phyloP scores from a whole-genome alignment of 768 basidiomycete species.

The Leccinum variicolor region DNA sequence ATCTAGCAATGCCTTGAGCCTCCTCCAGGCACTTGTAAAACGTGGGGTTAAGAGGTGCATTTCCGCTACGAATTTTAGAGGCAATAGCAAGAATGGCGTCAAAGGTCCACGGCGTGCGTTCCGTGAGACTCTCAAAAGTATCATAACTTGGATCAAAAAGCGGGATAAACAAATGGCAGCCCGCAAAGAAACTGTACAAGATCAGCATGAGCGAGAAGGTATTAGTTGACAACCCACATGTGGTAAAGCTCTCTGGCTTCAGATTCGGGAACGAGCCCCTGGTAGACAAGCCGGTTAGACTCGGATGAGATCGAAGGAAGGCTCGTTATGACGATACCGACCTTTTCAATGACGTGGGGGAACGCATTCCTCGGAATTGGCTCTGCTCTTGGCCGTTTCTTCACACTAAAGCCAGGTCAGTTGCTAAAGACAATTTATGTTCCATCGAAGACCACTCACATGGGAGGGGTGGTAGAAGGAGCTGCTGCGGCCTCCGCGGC shows the following conservation, averaged over 20 bases:
- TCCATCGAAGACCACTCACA: slow-evolving; percentile 36
- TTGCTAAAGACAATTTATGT: not conserved
- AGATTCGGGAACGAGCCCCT: slow-evolving; percentile 81
- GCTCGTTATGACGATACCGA: slow-evolving; percentile 14
- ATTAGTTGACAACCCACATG: slow-evolving; percentile 53
- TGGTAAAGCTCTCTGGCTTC: slow-evolving; percentile 92
- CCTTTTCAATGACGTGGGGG: slow-evolving; percentile 89
- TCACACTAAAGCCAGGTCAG: slow-evolving; percentile 38
- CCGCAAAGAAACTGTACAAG: slow-evolving; percentile 79
- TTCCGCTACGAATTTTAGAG: slow-evolving; percentile 87
- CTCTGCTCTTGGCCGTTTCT: slow-evolving; percentile 82
- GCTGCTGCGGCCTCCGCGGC: slow-evolving; percentile 90
- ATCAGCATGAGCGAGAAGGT: slow-evolving; percentile 2
- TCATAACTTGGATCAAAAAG: slow-evolving; percentile 92
- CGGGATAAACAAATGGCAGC: slow-evolving; percentile 95
- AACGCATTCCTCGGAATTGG: slow-evolving; percentile 83
- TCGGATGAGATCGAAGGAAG: not conserved
- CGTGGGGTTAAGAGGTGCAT: slow-evolving; percentile 76
- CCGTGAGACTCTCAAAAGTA: slow-evolving; percentile 88
- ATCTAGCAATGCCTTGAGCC: slow-evolving; percentile 93
- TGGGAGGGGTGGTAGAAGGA: slow-evolving; percentile 60
- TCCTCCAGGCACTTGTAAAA: slow-evolving; percentile 93
- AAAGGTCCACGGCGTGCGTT: slow-evolving; percentile 94
- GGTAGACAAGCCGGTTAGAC: slow-evolving; percentile 5
- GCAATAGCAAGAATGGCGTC: slow-evolving; percentile 92